Evolutionary conservation across 371 early-diverging fungal genomes (phyloP).

Genomic region (Aphelidium insulamus): DNA sequence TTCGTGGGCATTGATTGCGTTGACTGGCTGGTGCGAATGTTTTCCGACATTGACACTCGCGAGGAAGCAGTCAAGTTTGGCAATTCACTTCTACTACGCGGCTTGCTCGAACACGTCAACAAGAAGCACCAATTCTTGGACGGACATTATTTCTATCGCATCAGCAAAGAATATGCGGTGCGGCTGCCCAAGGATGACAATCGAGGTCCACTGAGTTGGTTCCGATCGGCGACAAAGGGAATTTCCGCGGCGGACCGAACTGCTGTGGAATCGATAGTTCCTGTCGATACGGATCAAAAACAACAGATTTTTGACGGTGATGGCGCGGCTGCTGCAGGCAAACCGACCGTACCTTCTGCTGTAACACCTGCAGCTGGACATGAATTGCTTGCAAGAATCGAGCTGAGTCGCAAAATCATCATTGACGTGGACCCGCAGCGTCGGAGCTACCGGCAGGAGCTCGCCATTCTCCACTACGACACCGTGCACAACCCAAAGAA

Average conservation of each 20-base stretch:
- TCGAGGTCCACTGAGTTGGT: no score
- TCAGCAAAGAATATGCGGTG: slow-evolving; percentile 33
- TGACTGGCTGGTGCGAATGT: slow-evolving; percentile 64
- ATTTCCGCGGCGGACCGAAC: no score
- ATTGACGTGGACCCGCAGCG: slow-evolving; percentile 58
- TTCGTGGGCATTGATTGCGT: slow-evolving; percentile 74
- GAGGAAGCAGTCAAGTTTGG: slow-evolving; percentile 68
- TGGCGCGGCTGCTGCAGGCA: not conserved
- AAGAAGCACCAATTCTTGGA: slow-evolving; percentile 55
- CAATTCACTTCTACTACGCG: slow-evolving; percentile 43
- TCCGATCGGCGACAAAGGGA: no score
- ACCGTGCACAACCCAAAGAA: slow-evolving; percentile 61
- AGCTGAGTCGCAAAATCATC: slow-evolving; percentile 32
- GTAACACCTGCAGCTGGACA: not conserved
- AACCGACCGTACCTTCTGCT: not conserved
- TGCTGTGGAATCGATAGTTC: no score
- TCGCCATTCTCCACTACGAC: slow-evolving; percentile 72
- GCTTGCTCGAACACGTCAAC: slow-evolving; percentile 53
- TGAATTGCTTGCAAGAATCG: slow-evolving; percentile 1
- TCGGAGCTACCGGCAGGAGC: slow-evolving; percentile 50
- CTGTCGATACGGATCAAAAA: no score
- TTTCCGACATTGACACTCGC: slow-evolving; percentile 52
- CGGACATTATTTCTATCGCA: slow-evolving; percentile 74
- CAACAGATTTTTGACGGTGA: no score
- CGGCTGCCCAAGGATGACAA: slow-evolving; percentile 15